Evolutionary conservation across 768 basidiomycete genomes (phyloP).

Genomic region (Suillus paluster): DNA sequence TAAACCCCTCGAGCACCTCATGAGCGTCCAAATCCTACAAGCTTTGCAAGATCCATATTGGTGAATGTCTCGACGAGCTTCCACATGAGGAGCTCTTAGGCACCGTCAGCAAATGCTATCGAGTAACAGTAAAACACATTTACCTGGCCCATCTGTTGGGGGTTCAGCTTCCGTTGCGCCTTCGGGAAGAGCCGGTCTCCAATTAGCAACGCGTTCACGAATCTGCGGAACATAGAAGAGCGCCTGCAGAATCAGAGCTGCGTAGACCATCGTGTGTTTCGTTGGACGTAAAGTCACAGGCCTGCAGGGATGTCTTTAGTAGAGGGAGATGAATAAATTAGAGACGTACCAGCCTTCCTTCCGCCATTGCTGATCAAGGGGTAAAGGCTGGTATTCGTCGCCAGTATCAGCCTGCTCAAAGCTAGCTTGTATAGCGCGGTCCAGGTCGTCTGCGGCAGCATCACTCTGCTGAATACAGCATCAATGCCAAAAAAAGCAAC

Average conservation of each 20-base stretch:
- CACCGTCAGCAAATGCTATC: slow-evolving; percentile 24
- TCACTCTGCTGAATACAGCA: slow-evolving; percentile 36
- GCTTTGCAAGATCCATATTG: slow-evolving; percentile 67
- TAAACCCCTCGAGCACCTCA: slow-evolving; percentile 51
- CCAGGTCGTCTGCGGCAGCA: slow-evolving; percentile 48
- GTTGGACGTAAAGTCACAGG: slow-evolving; percentile 73
- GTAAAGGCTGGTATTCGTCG: slow-evolving; percentile 55
- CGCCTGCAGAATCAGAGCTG: slow-evolving; percentile 57
- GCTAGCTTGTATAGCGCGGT: slow-evolving; percentile 75
- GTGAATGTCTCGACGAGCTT: slow-evolving; percentile 67
- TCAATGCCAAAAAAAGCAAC: slow-evolving; percentile 9
- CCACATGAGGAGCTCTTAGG: slow-evolving; percentile 43
- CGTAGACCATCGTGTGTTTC: slow-evolving; percentile 53
- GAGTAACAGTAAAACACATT: slow-evolving; percentile 21
- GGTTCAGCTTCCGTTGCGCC: slow-evolving; percentile 23
- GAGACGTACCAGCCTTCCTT: slow-evolving; percentile 60
- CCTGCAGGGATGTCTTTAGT: slow-evolving; percentile 39
- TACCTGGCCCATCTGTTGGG: slow-evolving; percentile 42
- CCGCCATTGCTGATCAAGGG: slow-evolving; percentile 55
- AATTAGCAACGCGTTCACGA: slow-evolving; percentile 44
- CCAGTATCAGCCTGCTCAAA: slow-evolving; percentile 52
- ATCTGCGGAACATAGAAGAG: slow-evolving; percentile 77
- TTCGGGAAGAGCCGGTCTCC: slow-evolving; percentile 34
- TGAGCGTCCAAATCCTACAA: slow-evolving; percentile 62
- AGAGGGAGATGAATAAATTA: not conserved